Conservation (phyloP, 352 stramenopile species). For the Phytopythium kandeliae region DNA sequence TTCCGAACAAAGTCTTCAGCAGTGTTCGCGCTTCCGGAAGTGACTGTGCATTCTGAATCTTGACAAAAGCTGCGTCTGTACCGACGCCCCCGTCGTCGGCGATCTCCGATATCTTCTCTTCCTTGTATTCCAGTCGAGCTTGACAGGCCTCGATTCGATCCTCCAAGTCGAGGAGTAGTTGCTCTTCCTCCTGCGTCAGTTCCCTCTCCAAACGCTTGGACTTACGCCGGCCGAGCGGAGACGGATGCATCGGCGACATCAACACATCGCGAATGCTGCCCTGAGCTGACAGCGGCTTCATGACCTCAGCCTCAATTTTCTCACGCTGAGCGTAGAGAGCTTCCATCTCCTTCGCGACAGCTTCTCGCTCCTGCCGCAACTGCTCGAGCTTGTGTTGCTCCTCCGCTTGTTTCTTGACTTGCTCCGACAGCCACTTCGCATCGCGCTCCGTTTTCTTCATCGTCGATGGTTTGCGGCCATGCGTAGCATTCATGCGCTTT, state of each 20-base stretch:
- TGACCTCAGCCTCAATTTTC: slow-evolving; percentile 63
- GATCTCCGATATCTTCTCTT: slow-evolving; percentile 86
- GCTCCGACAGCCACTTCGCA: slow-evolving; percentile 76
- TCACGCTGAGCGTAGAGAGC: slow-evolving; percentile 65
- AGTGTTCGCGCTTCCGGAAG: slow-evolving; percentile 76
- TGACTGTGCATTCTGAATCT: slow-evolving; percentile 81
- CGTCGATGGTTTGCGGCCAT: slow-evolving; percentile 39
- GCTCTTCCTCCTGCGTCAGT: slow-evolving; percentile 75
- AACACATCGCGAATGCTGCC: slow-evolving; percentile 75
- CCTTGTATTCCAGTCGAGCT: slow-evolving; percentile 84
- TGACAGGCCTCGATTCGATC: slow-evolving; percentile 84
- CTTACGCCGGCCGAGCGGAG: slow-evolving; percentile 30
- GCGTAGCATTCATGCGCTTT: slow-evolving; percentile 49
- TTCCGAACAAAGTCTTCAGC: slow-evolving; percentile 81
- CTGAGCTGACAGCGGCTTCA: slow-evolving; percentile 50
- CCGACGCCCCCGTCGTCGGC: slow-evolving; percentile 44
- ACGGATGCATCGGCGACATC: slow-evolving; percentile 63
- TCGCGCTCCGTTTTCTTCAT: slow-evolving; percentile 40
- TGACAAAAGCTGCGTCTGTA: slow-evolving; percentile 42
- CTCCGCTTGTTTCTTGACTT: slow-evolving; percentile 76
- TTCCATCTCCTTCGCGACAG: slow-evolving; percentile 80
- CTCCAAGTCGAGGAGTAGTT: slow-evolving; percentile 77
- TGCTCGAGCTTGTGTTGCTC: slow-evolving; percentile 84
- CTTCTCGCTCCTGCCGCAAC: slow-evolving; percentile 70
- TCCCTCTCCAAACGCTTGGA: slow-evolving; percentile 40